Evolutionary conservation across 2,329 filamentous ascomycete genomes (phyloP), one percentile per base, ranked within the genome.

Genomic region (Neopestalotiopsis sp.): DNA sequence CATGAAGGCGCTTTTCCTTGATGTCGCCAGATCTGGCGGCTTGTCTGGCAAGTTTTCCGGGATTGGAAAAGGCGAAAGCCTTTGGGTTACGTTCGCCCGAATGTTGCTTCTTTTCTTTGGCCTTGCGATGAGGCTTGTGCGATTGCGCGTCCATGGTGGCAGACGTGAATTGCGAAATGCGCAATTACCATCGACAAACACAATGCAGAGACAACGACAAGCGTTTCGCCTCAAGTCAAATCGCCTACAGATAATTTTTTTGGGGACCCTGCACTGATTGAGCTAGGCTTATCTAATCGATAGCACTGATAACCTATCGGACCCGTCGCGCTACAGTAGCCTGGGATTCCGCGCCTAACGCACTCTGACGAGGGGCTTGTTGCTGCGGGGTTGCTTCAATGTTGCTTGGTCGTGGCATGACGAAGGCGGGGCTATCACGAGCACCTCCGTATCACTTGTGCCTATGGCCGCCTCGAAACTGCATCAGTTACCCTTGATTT

Each of bases 1-100:
- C 96, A 86, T 99, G 97, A 53, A 98, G 87, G 70, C 95, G 90
- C 83, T 97, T 98, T 83, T 99, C 97, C 87, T 94, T 96, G 63
- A 76, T 75, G 68, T 79, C 77, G 20, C 75, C 73, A 45, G 77
- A 77, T 61, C 69, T 63, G n/a, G 69, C 69, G 40, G 66, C 66
- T 24, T 66, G 62, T 42, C 66, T 65, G 12, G 61, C 59, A 28
- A 69, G 64, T 40, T 69, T 70, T 28, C 68, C 69, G 32, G 68
- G 67, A 28, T 67, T 69, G 14, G 67, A 69, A n/a, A 65, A 45
- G 30, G 67, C 69, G 38, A 32, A 98, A 14, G 95, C 95, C 83
- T 97, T 98, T 2, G 94, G 93, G 79, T 97, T 97, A 72, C 85
- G 86, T 67, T 93, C 93, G 90, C 76, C 72, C 12, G 28, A 38